Evolutionary conservation across 495 filamentous ascomycete species (phyloP), one percentile per base, ranked within the genome.

Genomic region (Annulohypoxylon maeteangense): DNA sequence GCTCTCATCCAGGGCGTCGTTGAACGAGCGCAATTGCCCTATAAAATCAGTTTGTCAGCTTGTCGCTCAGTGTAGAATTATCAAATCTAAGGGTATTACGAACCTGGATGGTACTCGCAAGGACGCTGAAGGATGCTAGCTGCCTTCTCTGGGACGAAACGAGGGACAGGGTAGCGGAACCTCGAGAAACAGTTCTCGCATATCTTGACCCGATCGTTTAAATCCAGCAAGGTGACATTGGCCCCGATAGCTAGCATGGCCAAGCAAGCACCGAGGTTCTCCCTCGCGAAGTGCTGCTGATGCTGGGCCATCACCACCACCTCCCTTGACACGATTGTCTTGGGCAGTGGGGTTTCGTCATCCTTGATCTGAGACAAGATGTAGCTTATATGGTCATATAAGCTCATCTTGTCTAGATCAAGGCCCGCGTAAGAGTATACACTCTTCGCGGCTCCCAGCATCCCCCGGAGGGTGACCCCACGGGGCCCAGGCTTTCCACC

Each of bases 71-170:
- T 29, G 10, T 29, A 32, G 0, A 2, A n/a, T 20, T 29, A 23
- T 34, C n/a, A 8, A 51, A 20, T 5, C 4, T 23, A 7, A 32
- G 20, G 25, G n/a, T n/a, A 27, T 7, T 34, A 22, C 67, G 60
- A 12, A 70, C 67, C 67, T 27, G 60, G 53, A 20, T 70, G 67
- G 45, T 64, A 69, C 18, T 4, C 1, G 34, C 67, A 70, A 4
- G 54, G 44, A 6, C 54, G 36, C 27, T 60, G 53, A 12, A 27
- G 22, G 36, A 65, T 8, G 44, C 18, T 0, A 25, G 3, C 0
- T 14, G 8, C 32, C 32, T 59, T 42, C 7, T 57, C 23, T 42
- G 51, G 50, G n/a, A 1, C 0, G 18, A 14, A 14, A 12, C 36
- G 36, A 4, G 45, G 45, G 1, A 54, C 6, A 0, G 16, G 3